These are phyloP conservation scores for Chytridium lagenaria DNA, from an alignment of 371 early-diverging fungal genomes.

Conservation along the genomic window DNA sequence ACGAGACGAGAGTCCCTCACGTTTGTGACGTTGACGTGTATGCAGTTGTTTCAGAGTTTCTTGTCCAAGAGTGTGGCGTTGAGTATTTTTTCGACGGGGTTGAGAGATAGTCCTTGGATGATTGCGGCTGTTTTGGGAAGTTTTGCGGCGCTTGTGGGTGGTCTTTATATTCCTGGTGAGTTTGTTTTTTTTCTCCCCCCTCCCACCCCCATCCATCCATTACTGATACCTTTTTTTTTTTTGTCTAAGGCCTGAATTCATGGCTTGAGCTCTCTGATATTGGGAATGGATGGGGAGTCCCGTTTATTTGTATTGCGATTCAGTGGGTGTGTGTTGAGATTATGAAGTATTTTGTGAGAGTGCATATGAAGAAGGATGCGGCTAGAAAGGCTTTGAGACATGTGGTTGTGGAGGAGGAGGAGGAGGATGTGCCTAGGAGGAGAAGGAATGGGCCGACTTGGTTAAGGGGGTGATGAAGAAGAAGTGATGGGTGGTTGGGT, in stretches of 20 bases:
- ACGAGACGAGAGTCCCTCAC: slow-evolving; percentile 60
- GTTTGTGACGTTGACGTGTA: slow-evolving; percentile 74
- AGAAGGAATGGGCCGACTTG: not conserved
- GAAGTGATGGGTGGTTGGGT: not conserved
- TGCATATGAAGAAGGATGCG: not conserved
- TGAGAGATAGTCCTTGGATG: slow-evolving; percentile 79
- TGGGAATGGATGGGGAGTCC: slow-evolving; percentile 78
- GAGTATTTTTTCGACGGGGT: slow-evolving; percentile 72
- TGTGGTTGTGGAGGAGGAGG: not conserved
- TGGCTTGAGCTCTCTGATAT: slow-evolving; percentile 74
- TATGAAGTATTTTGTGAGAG: slow-evolving; percentile 53
- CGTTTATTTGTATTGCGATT: slow-evolving; percentile 69
- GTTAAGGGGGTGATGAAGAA: not conserved
- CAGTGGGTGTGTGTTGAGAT: slow-evolving; percentile 73
- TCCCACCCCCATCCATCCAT: not conserved
- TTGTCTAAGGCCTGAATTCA: slow-evolving; percentile 42
- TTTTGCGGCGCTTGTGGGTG: slow-evolving; percentile 70
- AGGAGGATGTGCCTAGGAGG: not conserved
- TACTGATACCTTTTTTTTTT: not conserved
- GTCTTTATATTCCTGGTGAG: slow-evolving; percentile 75
- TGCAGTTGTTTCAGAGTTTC: slow-evolving; percentile 84
- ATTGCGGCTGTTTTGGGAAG: slow-evolving; percentile 74
- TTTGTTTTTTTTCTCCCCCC: slow-evolving; percentile 6
- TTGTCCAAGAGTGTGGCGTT: slow-evolving; percentile 71
- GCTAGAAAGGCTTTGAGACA: not conserved